Percentiles rank a stretch among this genome's conserved stretches.
Conservation (phyloP, 2,329 filamentous ascomycete species). For the Hypoxylon sp. region DNA sequence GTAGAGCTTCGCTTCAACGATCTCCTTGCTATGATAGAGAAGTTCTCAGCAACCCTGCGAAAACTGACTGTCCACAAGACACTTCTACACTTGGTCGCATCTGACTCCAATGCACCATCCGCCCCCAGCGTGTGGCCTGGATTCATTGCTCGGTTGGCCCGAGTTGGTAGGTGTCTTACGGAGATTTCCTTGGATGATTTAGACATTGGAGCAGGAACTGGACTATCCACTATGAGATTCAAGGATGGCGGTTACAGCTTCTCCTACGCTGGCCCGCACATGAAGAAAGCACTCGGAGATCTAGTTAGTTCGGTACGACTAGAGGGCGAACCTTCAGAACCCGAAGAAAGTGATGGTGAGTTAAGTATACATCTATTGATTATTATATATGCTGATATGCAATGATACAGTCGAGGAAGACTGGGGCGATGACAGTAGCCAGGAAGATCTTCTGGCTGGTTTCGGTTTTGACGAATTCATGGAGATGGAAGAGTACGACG, state of each 20-base stretch:
- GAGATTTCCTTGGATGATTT: slow-evolving; percentile 4
- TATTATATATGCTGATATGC: slow-evolving; percentile 5
- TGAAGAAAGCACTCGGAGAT: slow-evolving; percentile 22
- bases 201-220: neutral
- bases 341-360: slow-evolving; percentile 6
- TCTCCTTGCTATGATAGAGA: slow-evolving; percentile 24
- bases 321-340: neutral
- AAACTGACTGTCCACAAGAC: slow-evolving; percentile 14
- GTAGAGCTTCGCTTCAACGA: neutral
- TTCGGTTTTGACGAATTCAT: slow-evolving; percentile 7
- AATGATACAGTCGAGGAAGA: neutral
- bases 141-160: slow-evolving; percentile 9
- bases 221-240: neutral
- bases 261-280: slow-evolving; percentile 28
- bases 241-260: slow-evolving; percentile 4
- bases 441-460: neutral
- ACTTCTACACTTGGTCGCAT: neutral
- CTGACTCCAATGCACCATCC: neutral
- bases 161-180: slow-evolving; percentile 11
- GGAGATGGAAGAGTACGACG: slow-evolving; percentile 7
- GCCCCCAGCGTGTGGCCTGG: slow-evolving; percentile 3
- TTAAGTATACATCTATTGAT: neutral
- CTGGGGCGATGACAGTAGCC: neutral
- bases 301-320: neutral
- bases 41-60: slow-evolving; percentile 29